A percentile compares a stretch with the other conserved stretches of the same genome.
phyloP scores from a whole-genome alignment of 345 rosid species.

The Linum lewisii region DNA sequence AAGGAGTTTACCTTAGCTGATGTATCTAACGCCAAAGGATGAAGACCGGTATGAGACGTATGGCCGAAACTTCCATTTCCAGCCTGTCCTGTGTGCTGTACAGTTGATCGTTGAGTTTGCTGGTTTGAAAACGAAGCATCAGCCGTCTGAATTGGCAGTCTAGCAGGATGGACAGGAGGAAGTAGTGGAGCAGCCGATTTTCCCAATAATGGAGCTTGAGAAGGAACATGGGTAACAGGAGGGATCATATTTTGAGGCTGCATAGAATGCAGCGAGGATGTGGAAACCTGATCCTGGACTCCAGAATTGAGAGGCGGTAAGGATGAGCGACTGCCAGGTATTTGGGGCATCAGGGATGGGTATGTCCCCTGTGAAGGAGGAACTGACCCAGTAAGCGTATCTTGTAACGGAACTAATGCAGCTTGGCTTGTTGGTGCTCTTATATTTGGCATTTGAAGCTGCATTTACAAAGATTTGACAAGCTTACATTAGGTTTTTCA shows the following conservation, averaged over 20 bases:
- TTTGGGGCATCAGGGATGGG: conserved; percentile 28
- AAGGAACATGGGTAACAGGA: conserved; percentile 22
- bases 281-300: conserved; percentile 43
- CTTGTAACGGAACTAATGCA: conserved; percentile 35
- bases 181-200: conserved; percentile 27
- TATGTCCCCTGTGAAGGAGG: conserved; percentile 44
- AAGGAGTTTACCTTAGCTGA: conserved; percentile 37
- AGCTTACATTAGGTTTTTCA: background rate
- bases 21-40: conserved; percentile 29
- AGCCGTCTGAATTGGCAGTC: conserved; percentile 37
- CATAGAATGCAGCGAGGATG: conserved; percentile 32
- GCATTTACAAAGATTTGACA: conserved; percentile 24
- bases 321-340: conserved; percentile 30
- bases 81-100: conserved; percentile 27
- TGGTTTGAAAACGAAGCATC: conserved; percentile 40
- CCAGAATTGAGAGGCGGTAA: conserved; percentile 30
- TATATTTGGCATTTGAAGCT: conserved; percentile 67
- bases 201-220: conserved; percentile 28
- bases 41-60: conserved; percentile 32
- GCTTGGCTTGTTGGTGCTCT: conserved; percentile 45
- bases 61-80: conserved; percentile 31
- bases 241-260: conserved; percentile 44
- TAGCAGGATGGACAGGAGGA: conserved; percentile 33
- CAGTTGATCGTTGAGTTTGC: conserved; percentile 30
- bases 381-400: conserved; percentile 38